phyloP scores from a whole-genome alignment of 225 moss, liverwort and hornwort species.

The Marchantia polymorpha region DNA sequence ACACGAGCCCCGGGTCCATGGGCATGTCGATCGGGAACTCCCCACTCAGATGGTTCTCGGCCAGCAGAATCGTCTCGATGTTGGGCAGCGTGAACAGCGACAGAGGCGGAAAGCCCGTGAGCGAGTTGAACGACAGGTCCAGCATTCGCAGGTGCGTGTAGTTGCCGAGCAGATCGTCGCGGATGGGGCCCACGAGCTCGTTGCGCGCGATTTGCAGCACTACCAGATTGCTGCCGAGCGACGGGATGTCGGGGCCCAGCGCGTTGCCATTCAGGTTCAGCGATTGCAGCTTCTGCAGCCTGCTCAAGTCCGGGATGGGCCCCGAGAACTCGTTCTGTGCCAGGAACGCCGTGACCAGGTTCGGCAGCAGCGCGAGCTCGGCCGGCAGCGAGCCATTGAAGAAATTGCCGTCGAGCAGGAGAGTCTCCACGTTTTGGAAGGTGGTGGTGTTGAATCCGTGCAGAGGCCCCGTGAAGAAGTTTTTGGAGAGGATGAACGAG shows the following conservation, averaged over 20 bases:
- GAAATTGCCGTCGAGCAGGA: slow-evolving; percentile 53
- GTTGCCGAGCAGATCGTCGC: slow-evolving; percentile 26
- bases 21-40: slow-evolving; percentile 47
- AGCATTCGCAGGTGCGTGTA: slow-evolving; percentile 47
- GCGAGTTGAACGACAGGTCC: slow-evolving; percentile 64
- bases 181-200: slow-evolving; percentile 48
- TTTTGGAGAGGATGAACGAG: slow-evolving; percentile 58
- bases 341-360: slow-evolving; percentile 31
- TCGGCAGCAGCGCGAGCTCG: slow-evolving; percentile 29
- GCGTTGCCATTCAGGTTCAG: slow-evolving; percentile 68
- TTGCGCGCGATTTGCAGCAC: slow-evolving; percentile 55
- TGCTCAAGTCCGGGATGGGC: slow-evolving; percentile 49
- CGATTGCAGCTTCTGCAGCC: slow-evolving; percentile 43
- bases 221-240: slow-evolving; percentile 41
- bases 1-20: slow-evolving; percentile 42
- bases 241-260: slow-evolving; percentile 67
- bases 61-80: slow-evolving; percentile 48
- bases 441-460: slow-evolving; percentile 42
- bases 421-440: slow-evolving; percentile 39
- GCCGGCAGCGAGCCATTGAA: slow-evolving; percentile 57
- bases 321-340: slow-evolving; percentile 43
- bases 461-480: slow-evolving; percentile 51
- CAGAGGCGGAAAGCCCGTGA: slow-evolving; percentile 50
- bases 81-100: slow-evolving; percentile 64
- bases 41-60: slow-evolving; percentile 72